Conservation (phyloP, 108 stramenopile species). For the Pinguiococcus pyrenoidosus region DNA sequence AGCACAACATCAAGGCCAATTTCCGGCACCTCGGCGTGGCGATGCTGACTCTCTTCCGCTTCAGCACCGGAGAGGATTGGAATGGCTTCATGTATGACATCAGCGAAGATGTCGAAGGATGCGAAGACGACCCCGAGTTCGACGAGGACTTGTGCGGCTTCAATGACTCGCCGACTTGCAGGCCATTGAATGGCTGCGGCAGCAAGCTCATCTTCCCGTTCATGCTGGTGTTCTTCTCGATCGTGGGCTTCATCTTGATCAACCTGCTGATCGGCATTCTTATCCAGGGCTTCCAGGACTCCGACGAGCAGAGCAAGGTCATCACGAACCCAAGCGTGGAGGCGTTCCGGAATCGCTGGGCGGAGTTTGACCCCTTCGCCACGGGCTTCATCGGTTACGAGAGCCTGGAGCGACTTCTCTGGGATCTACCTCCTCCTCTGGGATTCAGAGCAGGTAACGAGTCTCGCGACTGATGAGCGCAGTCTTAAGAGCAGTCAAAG, state of each 20-base stretch:
- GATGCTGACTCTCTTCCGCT: slow-evolving; percentile 35
- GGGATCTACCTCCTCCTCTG: too few relatives aligned
- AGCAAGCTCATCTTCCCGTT: slow-evolving; percentile 20
- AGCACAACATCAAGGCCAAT: slow-evolving; percentile 20
- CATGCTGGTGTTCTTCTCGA: slow-evolving; percentile 21
- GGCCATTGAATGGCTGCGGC: slow-evolving; percentile 25
- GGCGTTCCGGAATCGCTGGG: slow-evolving; percentile 22
- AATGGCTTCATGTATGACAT: slow-evolving; percentile 37
- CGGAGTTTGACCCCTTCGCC: slow-evolving; percentile 17
- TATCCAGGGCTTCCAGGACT: slow-evolving; percentile 18
- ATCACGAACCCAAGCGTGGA: slow-evolving; percentile 20
- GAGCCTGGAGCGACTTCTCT: not conserved
- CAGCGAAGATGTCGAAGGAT: slow-evolving; percentile 17
- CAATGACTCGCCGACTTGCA: slow-evolving; percentile 16
- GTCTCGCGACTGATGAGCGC: too few relatives aligned
- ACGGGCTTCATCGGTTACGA: slow-evolving; percentile 21
- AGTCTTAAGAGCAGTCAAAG: too few relatives aligned
- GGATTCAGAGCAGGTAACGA: too few relatives aligned
- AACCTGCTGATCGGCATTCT: slow-evolving; percentile 31
- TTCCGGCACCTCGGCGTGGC: slow-evolving; percentile 31
- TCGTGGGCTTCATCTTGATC: slow-evolving; percentile 24
- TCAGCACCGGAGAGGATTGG: slow-evolving; percentile 50
- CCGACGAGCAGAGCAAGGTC: slow-evolving; percentile 11
- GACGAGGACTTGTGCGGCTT: slow-evolving; percentile 23
- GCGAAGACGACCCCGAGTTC: slow-evolving; percentile 13